Conservation (phyloP, 352 stramenopile genomes). For the Saprolegnia parasitica region DNA sequence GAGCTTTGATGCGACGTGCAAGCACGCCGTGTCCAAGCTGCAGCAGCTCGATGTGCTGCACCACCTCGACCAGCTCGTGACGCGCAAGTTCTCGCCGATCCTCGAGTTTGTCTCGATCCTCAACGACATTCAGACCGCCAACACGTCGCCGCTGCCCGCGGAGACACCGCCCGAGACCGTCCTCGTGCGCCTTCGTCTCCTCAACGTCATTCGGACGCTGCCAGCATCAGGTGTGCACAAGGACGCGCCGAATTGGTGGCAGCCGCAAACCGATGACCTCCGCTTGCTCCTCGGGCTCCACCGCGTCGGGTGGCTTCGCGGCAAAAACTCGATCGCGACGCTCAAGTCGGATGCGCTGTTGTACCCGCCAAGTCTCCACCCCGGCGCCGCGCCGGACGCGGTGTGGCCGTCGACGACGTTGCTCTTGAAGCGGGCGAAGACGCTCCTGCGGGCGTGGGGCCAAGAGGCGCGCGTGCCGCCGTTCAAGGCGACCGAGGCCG, state of each 20-base stretch:
- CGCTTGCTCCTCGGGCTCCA: constrained; percentile 64
- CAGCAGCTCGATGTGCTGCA: constrained; percentile 22
- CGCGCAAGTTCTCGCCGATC: constrained; percentile 16
- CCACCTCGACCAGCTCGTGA: constrained; percentile 8
- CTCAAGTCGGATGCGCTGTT: constrained; percentile 40
- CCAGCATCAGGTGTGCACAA: constrained; percentile 30
- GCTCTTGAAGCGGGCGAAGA: constrained; percentile 53
- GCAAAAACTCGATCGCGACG: constrained; percentile 36
- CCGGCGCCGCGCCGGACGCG: constrained; percentile 33
- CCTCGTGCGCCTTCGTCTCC: neutral
- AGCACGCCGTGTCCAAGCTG: neutral
- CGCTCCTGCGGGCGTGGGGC: constrained; percentile 48
- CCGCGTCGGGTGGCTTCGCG: constrained; percentile 65
- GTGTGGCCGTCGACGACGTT: constrained; percentile 48
- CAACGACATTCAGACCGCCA: neutral
- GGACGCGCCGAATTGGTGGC: constrained; percentile 58
- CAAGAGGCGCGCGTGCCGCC: neutral
- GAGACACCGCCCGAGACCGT: neutral
- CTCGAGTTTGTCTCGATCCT: constrained; percentile 17
- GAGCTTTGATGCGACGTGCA: neutral
- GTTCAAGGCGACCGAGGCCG: neutral
- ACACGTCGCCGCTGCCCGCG: neutral
- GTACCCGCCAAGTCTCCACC: constrained; percentile 41
- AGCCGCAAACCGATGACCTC: constrained; percentile 68
- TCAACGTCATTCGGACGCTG: constrained; percentile 9